Conservation (phyloP, 1,284 basidiomycete genomes). For the Cutaneotrichosporon sp. region DNA sequence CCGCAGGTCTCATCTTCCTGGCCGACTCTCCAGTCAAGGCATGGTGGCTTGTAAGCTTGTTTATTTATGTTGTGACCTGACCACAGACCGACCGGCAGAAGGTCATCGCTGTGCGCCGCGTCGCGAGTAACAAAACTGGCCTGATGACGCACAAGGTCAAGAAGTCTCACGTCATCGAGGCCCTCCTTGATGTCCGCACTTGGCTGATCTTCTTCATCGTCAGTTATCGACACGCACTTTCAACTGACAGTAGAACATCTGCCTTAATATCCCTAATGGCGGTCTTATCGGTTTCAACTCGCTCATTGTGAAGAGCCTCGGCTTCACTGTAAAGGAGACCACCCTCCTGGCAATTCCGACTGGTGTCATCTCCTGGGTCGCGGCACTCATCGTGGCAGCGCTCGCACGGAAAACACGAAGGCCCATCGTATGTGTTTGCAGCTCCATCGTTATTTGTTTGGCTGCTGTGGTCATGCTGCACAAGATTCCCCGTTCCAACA, state of each 20-base stretch:
- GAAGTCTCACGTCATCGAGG: slow-evolving; percentile 18
- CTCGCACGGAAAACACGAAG: slow-evolving; percentile 22
- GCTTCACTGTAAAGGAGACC: slow-evolving; percentile 24
- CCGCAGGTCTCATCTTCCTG: slow-evolving; percentile 9
- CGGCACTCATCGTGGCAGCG: slow-evolving; percentile 24
- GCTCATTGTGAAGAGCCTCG: slow-evolving; percentile 21
- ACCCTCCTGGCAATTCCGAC: slow-evolving; percentile 36
- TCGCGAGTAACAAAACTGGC: slow-evolving; percentile 21
- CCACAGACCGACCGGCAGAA: slow-evolving; percentile 19
- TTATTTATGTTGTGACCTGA: too few relatives aligned
- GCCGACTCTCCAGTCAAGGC: slow-evolving; percentile 18
- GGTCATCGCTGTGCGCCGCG: slow-evolving; percentile 16
- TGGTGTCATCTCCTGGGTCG: slow-evolving; percentile 33
- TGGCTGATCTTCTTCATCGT: slow-evolving; percentile 19
- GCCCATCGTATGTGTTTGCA: slow-evolving; percentile 17
- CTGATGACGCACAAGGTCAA: slow-evolving; percentile 18
- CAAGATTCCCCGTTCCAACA: slow-evolving; percentile 23
- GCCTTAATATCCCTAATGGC: slow-evolving; percentile 19
- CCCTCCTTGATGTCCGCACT: slow-evolving; percentile 16
- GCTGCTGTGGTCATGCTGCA: slow-evolving; percentile 21
- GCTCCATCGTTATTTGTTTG: slow-evolving; percentile 12
- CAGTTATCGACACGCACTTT: neutral
- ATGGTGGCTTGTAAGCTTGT: slow-evolving; percentile 20
- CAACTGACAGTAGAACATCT: slow-evolving; percentile 9
- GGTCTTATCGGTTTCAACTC: slow-evolving; percentile 24